Conservation (phyloP, 345 rosid species). For the Citrus australasica region DNA sequence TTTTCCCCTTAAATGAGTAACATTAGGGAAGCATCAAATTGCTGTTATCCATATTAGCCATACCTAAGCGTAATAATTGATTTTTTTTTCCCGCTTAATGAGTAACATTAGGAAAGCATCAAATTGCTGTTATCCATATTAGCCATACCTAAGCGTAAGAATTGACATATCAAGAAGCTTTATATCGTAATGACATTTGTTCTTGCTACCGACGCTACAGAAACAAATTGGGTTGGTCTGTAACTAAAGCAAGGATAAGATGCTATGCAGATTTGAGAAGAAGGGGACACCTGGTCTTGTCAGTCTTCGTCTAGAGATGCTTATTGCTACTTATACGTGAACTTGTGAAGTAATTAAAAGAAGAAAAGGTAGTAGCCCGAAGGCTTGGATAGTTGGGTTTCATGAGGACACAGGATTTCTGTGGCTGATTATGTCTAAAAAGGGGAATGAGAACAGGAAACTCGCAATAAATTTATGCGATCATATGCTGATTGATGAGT, state of each 20-base stretch:
- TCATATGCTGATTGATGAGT: not conserved
- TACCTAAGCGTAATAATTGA: not conserved
- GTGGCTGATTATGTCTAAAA: not conserved
- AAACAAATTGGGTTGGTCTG: not conserved
- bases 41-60: not conserved
- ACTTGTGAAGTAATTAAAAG: not conserved
- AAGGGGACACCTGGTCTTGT: not conserved
- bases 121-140: not conserved
- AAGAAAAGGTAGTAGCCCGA: not conserved
- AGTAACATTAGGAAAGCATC: not conserved
- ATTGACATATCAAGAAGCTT: not conserved
- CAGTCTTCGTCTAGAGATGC: constrained; percentile 14
- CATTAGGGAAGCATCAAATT: not conserved
- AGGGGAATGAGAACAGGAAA: not conserved
- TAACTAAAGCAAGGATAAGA: constrained; percentile 10
- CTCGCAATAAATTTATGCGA: not conserved
- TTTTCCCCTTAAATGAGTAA: not conserved
- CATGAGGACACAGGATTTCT: not conserved
- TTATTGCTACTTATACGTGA: not conserved
- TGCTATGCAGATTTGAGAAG: constrained; percentile 7
- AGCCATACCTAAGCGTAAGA: not conserved
- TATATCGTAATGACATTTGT: not conserved
- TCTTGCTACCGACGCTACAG: not conserved
- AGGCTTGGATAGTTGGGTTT: not conserved
- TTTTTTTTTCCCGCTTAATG: no score